Evolutionary conservation across 441 rosid species (phyloP).

Genomic region (Caryocar brasiliense): DNA sequence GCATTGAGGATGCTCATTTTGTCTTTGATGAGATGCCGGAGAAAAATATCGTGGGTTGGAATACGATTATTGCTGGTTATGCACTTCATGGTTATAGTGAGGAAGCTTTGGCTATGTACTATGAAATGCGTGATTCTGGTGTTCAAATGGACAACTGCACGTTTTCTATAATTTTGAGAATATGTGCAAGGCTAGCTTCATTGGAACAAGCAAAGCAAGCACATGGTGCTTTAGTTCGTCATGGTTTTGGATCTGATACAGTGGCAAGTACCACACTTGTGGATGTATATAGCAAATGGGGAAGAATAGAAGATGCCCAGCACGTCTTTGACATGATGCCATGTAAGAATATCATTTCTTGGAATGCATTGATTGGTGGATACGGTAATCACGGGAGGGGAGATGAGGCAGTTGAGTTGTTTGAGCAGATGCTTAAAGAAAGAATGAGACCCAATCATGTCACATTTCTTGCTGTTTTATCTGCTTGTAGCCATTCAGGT

Average conservation of each 20-base stretch:
- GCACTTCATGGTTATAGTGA: slow-evolving; percentile 76
- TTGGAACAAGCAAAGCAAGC: slow-evolving; percentile 71
- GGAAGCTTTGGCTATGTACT: slow-evolving; percentile 63
- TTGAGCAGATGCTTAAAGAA: slow-evolving; percentile 52
- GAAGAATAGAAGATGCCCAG: slow-evolving; percentile 67
- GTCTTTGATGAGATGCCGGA: slow-evolving; percentile 66
- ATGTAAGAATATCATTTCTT: slow-evolving; percentile 54
- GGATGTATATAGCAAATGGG: slow-evolving; percentile 96
- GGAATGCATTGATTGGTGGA: slow-evolving; percentile 88
- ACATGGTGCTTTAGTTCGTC: slow-evolving; percentile 61
- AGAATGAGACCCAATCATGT: slow-evolving; percentile 63
- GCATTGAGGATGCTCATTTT: slow-evolving; percentile 60
- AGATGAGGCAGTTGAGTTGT: slow-evolving; percentile 54
- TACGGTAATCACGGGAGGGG: slow-evolving; percentile 79
- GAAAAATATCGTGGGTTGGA: slow-evolving; percentile 81
- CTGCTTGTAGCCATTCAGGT: slow-evolving; percentile 78
- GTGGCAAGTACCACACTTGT: slow-evolving; percentile 74
- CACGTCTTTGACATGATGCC: slow-evolving; percentile 65
- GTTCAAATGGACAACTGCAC: slow-evolving; percentile 69
- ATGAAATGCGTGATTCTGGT: slow-evolving; percentile 68
- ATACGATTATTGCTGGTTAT: slow-evolving; percentile 64
- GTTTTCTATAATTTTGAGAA: slow-evolving; percentile 57
- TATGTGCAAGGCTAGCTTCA: slow-evolving; percentile 69
- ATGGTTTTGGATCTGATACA: slow-evolving; percentile 59
- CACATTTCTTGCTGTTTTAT: slow-evolving; percentile 72